A percentile compares a stretch with the other conserved stretches of the same genome.
Evolutionary conservation across 768 basidiomycete genomes (phyloP).

Genomic region (Cystobasidium tubakii): DNA sequence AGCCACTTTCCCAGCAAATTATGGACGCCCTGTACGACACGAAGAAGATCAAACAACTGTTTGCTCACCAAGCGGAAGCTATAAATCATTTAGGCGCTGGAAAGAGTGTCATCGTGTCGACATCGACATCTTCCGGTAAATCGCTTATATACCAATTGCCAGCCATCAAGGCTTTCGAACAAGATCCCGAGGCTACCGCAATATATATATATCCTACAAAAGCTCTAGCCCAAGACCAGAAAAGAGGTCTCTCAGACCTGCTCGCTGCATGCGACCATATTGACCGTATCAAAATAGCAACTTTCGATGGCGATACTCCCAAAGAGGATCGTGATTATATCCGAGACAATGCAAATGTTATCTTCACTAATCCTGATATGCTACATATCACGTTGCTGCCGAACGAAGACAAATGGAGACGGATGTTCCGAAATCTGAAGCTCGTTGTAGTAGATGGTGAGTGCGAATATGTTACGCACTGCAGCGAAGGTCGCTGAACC

Average conservation of each 20-base stretch:
- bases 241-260: constrained; percentile 63
- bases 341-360: constrained; percentile 59
- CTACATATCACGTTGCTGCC: constrained; percentile 78
- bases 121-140: constrained; percentile 68
- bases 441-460: constrained; percentile 59
- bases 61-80: constrained; percentile 65
- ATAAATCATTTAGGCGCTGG: constrained; percentile 54
- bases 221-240: constrained; percentile 87
- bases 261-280: constrained; percentile 60
- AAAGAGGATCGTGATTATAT: constrained; percentile 63
- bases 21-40: constrained; percentile 57
- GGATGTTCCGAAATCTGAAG: constrained; percentile 72
- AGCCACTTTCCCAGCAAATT: constrained; percentile 60
- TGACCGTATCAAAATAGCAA: constrained; percentile 63
- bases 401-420: constrained; percentile 75
- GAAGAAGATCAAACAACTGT: constrained; percentile 62
- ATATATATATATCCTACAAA: constrained; percentile 88
- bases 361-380: constrained; percentile 88
- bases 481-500: not conserved
- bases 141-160: constrained; percentile 59
- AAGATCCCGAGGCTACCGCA: constrained; percentile 60
- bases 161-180: constrained; percentile 61
- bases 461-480: constrained; percentile 9
- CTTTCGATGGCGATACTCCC: constrained; percentile 84
- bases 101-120: constrained; percentile 76